Evolutionary conservation across 371 early-diverging fungal genomes (phyloP).

Genomic region (Mortierella sp.): DNA sequence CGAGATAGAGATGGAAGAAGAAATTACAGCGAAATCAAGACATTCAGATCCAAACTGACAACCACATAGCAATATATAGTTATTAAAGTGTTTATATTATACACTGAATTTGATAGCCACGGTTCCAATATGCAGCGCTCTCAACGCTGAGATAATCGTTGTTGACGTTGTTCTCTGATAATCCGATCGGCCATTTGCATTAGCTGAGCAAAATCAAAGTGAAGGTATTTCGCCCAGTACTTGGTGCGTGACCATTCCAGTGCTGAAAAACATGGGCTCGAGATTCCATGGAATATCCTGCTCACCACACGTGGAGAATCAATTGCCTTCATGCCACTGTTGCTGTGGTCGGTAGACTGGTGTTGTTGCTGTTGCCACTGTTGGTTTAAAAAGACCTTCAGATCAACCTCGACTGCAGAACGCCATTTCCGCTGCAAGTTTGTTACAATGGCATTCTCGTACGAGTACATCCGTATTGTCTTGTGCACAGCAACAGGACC

Average conservation of each 20-base stretch:
- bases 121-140: too few species aligned
- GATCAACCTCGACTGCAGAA: constrained; percentile 57
- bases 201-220: constrained; percentile 55
- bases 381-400: constrained; percentile 57
- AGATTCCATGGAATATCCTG: constrained; percentile 73
- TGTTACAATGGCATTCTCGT: constrained; percentile 32
- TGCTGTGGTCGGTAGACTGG: background rate
- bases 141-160: constrained; percentile 5
- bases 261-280: constrained; percentile 64
- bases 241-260: constrained; percentile 58
- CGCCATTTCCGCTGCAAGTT: constrained; percentile 46
- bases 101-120: too few species aligned
- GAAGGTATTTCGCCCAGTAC: constrained; percentile 53
- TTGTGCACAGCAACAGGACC: constrained; percentile 8
- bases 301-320: constrained; percentile 66
- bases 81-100: too few species aligned
- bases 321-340: background rate
- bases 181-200: constrained; percentile 52
- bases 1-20: constrained; percentile 1
- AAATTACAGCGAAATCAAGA: background rate
- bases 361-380: constrained; percentile 33
- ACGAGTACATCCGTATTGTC: constrained; percentile 33
- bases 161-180: constrained; percentile 32
- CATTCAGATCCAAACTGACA: too few species aligned
- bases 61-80: background rate